phyloP scores from a whole-genome alignment of 192 early-diverging fungal species.

The Geosiphon pyriformis region DNA sequence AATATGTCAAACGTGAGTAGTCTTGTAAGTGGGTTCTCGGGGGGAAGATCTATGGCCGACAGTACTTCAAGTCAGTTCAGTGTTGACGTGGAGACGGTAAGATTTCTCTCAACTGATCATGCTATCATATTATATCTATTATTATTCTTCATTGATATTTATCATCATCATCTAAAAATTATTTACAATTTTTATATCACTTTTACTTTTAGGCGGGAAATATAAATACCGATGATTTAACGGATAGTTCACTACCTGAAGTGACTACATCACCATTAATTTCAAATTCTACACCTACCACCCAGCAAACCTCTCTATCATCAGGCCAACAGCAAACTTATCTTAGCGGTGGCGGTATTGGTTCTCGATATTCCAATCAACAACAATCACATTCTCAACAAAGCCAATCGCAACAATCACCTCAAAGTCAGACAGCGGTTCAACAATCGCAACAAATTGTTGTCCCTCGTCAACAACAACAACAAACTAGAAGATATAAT shows the following conservation, averaged over 20 bases:
- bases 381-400: slow-evolving; percentile 22
- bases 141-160: too few relatives aligned
- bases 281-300: neutral
- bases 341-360: too few relatives aligned
- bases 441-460: slow-evolving; percentile 13
- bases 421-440: slow-evolving; percentile 16
- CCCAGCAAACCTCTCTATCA: slow-evolving; percentile 15
- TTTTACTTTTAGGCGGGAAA: too few relatives aligned
- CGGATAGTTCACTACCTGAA: slow-evolving; percentile 3
- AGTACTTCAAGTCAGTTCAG: neutral
- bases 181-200: too few relatives aligned
- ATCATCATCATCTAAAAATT: too few relatives aligned
- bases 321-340: slow-evolving; percentile 5
- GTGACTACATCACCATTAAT: neutral
- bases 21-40: neutral
- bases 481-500: neutral
- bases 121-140: too few relatives aligned
- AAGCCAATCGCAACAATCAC: slow-evolving; percentile 6
- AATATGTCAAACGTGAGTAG: slow-evolving; percentile 3
- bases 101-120: too few relatives aligned
- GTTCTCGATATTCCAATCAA: slow-evolving; percentile 24
- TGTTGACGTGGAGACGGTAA: too few relatives aligned
- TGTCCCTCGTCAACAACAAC: slow-evolving; percentile 16
- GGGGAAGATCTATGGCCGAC: neutral
- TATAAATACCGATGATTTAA: neutral